Evolutionary conservation across 148 eudicot species (phyloP).

Genomic region (Heliamphora exappendiculata): DNA sequence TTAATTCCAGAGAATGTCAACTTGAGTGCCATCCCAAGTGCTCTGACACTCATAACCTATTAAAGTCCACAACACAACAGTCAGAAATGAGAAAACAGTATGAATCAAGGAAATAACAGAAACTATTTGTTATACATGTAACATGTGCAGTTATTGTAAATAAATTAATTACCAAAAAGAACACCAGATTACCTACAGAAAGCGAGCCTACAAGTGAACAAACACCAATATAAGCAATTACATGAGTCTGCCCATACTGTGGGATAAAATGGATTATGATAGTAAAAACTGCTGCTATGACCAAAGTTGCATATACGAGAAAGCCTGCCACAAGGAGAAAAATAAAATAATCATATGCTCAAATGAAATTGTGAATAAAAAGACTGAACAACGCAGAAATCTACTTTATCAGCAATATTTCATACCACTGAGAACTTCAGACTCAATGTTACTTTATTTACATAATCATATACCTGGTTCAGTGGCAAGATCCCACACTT

Average conservation of each 20-base stretch:
- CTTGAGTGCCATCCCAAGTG: conserved; percentile 66
- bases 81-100: background rate
- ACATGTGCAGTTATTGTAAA: too few relatives aligned
- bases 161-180: too few relatives aligned
- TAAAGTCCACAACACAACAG: conserved; percentile 14
- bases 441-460: too few relatives aligned
- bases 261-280: conserved; percentile 46
- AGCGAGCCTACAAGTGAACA: conserved; percentile 68
- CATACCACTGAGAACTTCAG: too few relatives aligned
- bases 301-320: conserved; percentile 47
- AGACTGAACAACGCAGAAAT: too few relatives aligned
- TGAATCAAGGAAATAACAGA: background rate
- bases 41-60: conserved; percentile 76
- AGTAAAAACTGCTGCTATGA: conserved; percentile 41
- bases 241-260: conserved; percentile 62
- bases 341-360: too few relatives aligned
- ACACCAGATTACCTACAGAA: too few relatives aligned
- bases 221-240: conserved; percentile 63
- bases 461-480: conserved; percentile 89
- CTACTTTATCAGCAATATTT: too few relatives aligned
- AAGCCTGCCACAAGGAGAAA: conserved; percentile 37
- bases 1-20: conserved; percentile 61
- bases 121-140: too few relatives aligned
- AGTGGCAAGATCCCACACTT: conserved; percentile 79
- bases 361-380: too few relatives aligned